Evolutionary conservation across 2,329 filamentous ascomycete genomes (phyloP).

Genomic region (Gyromitra esculenta): DNA sequence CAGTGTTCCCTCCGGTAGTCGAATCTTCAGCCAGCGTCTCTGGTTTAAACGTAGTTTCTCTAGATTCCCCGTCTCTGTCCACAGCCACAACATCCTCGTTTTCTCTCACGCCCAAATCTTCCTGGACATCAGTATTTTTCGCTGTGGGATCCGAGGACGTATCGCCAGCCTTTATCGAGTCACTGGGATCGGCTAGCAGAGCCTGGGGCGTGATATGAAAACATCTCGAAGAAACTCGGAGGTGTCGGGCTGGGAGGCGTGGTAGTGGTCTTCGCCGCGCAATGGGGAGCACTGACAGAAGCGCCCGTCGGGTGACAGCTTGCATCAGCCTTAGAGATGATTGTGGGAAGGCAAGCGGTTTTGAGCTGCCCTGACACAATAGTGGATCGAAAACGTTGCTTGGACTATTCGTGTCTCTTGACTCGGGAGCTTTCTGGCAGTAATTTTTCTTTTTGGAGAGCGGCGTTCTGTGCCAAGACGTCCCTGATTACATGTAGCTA

Average conservation of each 20-base stretch:
- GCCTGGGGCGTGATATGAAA: slow-evolving; percentile 49
- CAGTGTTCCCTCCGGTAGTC: slow-evolving; percentile 13
- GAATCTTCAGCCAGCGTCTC: slow-evolving; percentile 17
- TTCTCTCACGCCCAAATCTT: slow-evolving; percentile 21
- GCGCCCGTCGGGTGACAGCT: slow-evolving; percentile 61
- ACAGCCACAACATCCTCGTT: slow-evolving; percentile 15
- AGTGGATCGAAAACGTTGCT: slow-evolving; percentile 19
- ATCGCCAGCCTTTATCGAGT: slow-evolving; percentile 19
- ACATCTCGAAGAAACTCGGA: slow-evolving; percentile 59
- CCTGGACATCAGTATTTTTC: slow-evolving; percentile 31
- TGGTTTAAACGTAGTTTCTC: slow-evolving; percentile 33
- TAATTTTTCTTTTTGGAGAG: slow-evolving; percentile 25
- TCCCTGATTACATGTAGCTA: slow-evolving; percentile 13
- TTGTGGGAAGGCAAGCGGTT: slow-evolving; percentile 35
- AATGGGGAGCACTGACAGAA: slow-evolving; percentile 61
- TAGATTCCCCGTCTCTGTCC: slow-evolving; percentile 26
- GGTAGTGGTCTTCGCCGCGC: slow-evolving; percentile 60
- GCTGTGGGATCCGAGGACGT: slow-evolving; percentile 22
- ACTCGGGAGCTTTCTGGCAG: not conserved
- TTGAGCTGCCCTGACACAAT: slow-evolving; percentile 34
- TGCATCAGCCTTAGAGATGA: slow-evolving; percentile 59
- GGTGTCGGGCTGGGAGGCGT: slow-evolving; percentile 59
- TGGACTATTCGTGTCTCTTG: slow-evolving; percentile 17
- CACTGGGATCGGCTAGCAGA: slow-evolving; percentile 36
- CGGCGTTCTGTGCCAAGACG: slow-evolving; percentile 17